Conservation (phyloP, 2,329 filamentous ascomycete genomes). For the Aspergillaceae sp. region DNA sequence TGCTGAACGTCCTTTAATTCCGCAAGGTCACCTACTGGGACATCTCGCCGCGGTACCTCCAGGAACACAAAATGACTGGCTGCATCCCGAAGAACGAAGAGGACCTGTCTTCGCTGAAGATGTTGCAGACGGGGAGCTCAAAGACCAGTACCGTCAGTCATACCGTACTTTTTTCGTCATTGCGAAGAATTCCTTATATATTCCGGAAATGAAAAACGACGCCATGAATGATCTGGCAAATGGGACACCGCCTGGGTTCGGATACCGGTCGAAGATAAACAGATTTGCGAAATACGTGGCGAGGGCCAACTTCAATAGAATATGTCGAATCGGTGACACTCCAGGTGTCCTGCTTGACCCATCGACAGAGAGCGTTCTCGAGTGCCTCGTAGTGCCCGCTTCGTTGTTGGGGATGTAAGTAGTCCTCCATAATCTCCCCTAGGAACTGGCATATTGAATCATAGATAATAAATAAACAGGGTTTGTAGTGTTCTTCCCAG, state of each 20-base stretch:
- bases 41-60: slow-evolving; percentile 37
- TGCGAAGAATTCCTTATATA: not conserved
- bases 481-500: slow-evolving; percentile 16
- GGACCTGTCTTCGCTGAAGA: slow-evolving; percentile 31
- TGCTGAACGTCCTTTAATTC: slow-evolving; percentile 13
- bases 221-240: not conserved
- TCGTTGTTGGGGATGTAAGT: slow-evolving; percentile 28
- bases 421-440: slow-evolving; percentile 34
- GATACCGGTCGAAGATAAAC: slow-evolving; percentile 31
- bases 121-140: slow-evolving; percentile 41
- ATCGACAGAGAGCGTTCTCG: slow-evolving; percentile 33
- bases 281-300: slow-evolving; percentile 33
- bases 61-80: slow-evolving; percentile 34
- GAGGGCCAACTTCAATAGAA: slow-evolving; percentile 22
- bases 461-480: slow-evolving; percentile 30
- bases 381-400: slow-evolving; percentile 17
- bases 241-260: not conserved
- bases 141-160: slow-evolving; percentile 22
- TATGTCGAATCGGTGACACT: slow-evolving; percentile 7
- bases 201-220: not conserved
- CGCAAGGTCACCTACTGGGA: slow-evolving; percentile 27
- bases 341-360: slow-evolving; percentile 28
- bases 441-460: slow-evolving; percentile 33
- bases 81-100: slow-evolving; percentile 28
- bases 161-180: slow-evolving; percentile 20